phyloP scores from a whole-genome alignment of 2,329 filamentous ascomycete genomes.

The Fusarium hostae region DNA sequence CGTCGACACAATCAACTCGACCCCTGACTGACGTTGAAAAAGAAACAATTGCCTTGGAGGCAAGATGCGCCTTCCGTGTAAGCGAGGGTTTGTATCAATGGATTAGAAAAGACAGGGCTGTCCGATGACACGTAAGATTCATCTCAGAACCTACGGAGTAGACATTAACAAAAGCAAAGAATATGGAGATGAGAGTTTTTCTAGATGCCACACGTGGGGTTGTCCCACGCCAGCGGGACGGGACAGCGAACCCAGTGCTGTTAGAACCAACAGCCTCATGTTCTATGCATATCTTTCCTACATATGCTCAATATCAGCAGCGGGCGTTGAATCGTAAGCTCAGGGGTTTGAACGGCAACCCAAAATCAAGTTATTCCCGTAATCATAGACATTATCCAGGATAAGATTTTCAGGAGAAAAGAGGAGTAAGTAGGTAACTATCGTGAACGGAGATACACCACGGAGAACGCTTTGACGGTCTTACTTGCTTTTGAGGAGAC shows the following conservation, averaged over 20 bases:
- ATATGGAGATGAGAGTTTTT: constrained; percentile 14
- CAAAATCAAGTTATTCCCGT: constrained; percentile 1
- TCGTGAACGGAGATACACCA: constrained; percentile 3
- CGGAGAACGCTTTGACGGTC: constrained; percentile 11
- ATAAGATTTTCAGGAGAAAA: constrained; percentile 19
- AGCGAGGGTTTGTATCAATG: background rate
- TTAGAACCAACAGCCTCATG: constrained; percentile 23
- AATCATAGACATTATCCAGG: background rate
- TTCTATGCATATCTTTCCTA: constrained; percentile 1
- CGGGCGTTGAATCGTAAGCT: background rate
- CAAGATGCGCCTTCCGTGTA: constrained; percentile 6
- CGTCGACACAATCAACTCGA: background rate
- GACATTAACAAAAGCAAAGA: constrained; percentile 10
- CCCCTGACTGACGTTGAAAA: background rate
- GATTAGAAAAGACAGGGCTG: constrained; percentile 3
- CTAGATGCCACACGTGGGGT: constrained; percentile 30
- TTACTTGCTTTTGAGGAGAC: constrained; percentile 10
- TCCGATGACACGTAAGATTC: constrained; percentile 18
- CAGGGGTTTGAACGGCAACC: constrained; percentile 11
- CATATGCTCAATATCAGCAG: background rate
- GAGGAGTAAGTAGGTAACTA: background rate
- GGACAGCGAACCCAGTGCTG: constrained; percentile 13
- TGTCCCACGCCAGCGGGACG: constrained; percentile 32
- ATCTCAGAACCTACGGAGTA: background rate
- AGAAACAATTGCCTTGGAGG: background rate